Evolutionary conservation across 441 rosid genomes (phyloP).

Genomic region (Populus hybrid): DNA sequence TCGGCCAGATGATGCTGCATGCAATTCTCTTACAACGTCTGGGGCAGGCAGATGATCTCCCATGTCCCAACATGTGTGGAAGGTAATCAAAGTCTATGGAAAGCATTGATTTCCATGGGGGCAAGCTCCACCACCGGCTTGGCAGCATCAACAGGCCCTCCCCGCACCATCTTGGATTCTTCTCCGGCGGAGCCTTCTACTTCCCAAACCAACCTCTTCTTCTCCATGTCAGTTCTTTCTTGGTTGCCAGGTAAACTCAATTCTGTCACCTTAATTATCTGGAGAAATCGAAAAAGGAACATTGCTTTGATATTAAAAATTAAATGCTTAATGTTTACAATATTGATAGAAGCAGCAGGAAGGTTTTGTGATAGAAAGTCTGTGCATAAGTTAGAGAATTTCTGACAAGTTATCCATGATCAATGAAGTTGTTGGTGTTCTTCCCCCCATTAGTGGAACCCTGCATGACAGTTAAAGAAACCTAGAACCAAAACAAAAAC

Average conservation of each 20-base stretch:
- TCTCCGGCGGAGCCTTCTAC: slow-evolving; percentile 42
- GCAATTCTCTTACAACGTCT: no score
- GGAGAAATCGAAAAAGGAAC: slow-evolving; percentile 2
- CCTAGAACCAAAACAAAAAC: no score
- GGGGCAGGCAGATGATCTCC: no score
- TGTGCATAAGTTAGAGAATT: no score
- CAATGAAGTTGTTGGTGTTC: no score
- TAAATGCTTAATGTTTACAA: neutral
- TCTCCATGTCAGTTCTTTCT: slow-evolving; percentile 41
- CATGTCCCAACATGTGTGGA: no score
- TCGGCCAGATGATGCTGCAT: no score
- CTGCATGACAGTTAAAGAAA: no score
- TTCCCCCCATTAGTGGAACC: no score
- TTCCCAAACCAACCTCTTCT: slow-evolving; percentile 73
- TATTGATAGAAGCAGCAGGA: no score
- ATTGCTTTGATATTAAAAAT: neutral
- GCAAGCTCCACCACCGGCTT: slow-evolving; percentile 65
- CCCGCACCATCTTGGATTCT: slow-evolving; percentile 44
- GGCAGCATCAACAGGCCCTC: slow-evolving; percentile 51
- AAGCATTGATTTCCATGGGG: slow-evolving; percentile 90
- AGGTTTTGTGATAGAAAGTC: no score
- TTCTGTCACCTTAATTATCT: slow-evolving; percentile 61
- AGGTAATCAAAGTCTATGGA: slow-evolving; percentile 41
- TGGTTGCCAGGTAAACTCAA: slow-evolving; percentile 58
- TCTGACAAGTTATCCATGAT: no score